A percentile compares a stretch with the other conserved stretches of the same genome.
Evolutionary conservation across 352 stramenopile genomes (phyloP).

Genomic region (Pythium aristosporum): DNA sequence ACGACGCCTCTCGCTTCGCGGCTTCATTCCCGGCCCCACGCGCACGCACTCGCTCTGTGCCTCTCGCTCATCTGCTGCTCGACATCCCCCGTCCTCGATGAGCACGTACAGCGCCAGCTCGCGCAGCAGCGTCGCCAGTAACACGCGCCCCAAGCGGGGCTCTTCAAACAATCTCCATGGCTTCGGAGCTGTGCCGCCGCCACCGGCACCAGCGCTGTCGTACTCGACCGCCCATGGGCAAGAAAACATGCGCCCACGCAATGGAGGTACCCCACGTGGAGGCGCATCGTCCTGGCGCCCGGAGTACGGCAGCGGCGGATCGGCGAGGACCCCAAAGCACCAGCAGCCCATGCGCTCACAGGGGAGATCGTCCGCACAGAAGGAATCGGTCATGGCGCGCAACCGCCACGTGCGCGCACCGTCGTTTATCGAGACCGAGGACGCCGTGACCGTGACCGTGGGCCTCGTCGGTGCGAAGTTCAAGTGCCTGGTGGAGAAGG

Average conservation of each 20-base stretch:
- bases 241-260: constrained; percentile 21
- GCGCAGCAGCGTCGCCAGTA: constrained; percentile 15
- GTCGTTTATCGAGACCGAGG: constrained; percentile 6
- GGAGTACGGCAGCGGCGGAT: background rate
- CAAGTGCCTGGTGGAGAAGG: constrained; percentile 48
- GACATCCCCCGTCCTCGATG: constrained; percentile 9
- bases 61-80: background rate
- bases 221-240: constrained; percentile 1
- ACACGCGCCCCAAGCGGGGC: constrained; percentile 13
- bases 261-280: constrained; percentile 2
- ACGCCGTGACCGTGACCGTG: constrained; percentile 46
- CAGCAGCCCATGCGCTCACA: constrained; percentile 1
- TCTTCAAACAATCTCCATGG: constrained; percentile 1
- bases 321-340: background rate
- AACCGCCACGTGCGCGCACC: constrained; percentile 30
- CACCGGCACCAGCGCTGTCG: background rate
- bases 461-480: constrained; percentile 56
- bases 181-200: background rate
- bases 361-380: constrained; percentile 6
- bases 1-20: constrained; percentile 4
- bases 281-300: background rate
- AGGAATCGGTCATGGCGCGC: constrained; percentile 31
- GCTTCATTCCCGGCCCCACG: constrained; percentile 7
- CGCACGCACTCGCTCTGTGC: background rate
- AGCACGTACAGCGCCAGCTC: constrained; percentile 25